Evolutionary conservation across 208 protist genomes (phyloP), one percentile per base, ranked within the genome.

Genomic region (Trypanosoma platydactyli): DNA sequence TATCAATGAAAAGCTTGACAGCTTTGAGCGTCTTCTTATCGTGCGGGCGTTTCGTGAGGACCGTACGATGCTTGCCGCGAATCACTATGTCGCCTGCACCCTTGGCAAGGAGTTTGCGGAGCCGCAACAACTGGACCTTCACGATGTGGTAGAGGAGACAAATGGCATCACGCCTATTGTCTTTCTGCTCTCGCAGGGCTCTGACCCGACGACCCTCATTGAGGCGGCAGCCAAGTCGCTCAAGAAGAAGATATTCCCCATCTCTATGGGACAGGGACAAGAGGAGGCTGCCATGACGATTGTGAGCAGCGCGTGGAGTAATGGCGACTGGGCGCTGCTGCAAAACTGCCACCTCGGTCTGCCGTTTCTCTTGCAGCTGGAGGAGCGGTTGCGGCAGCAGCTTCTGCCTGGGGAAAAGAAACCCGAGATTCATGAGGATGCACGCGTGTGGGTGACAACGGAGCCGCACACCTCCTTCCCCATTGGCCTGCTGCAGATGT

Each of bases 191-290:
- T 98, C 96, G 22, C 88, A 97, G 58, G 98, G 98, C 54, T 91
- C 93, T 52, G 98, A 99, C 81, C 97, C 98, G 40, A 98, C 97
- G 16, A 93, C 80, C 33, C 79, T 94, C 44, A 97, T 99, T 64
- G 84, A 98, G 77, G 88, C 86, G 1, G 82, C 97, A 30, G 94
- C 95, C 7, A 98, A 98, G 81, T 98, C 98, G 73, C 73, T 94
- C 4, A 97, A 97, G 76, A 95, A 95, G 83, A 94, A 97, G 80
- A 91, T 97, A 74, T 93, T 94, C 67, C 87, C 90, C 56, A 97
- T 99, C 65, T 99, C 98, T 24, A 99, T 99, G 97, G 98, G 98
- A 42, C 97, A 99, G 77, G 98, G 98, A 7, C 97, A 99, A 88
- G 98, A 99, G 82, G 88, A 92, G 68, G 81, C 88, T 29, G 95